Conservation (phyloP, 75 land plant species). For the Picea sitchensis region DNA sequence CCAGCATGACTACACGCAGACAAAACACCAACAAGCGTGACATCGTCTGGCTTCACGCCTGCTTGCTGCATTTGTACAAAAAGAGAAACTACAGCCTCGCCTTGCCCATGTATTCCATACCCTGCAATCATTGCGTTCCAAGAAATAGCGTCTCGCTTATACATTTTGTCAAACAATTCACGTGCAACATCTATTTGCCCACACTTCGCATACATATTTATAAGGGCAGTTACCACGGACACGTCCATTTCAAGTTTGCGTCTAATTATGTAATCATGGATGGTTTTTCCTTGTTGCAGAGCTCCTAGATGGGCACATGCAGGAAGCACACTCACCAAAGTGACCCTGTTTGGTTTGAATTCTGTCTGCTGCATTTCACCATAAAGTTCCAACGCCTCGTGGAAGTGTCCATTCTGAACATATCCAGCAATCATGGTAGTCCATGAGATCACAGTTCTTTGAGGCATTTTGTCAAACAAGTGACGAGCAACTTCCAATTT, state of each 20-base stretch:
- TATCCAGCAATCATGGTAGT: slow-evolving; percentile 66
- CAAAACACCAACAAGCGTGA: slow-evolving; percentile 37
- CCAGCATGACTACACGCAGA: slow-evolving; percentile 70
- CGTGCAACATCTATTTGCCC: background rate
- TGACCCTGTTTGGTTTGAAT: background rate
- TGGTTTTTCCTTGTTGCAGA: background rate
- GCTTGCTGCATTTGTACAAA: slow-evolving; percentile 28
- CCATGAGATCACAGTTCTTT: slow-evolving; percentile 59
- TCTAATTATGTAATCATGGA: background rate
- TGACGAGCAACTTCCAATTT: slow-evolving; percentile 27
- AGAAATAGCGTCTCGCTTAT: slow-evolving; percentile 20
- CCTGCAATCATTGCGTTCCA: slow-evolving; percentile 33
- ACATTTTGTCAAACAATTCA: slow-evolving; percentile 12
- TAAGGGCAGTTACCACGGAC: slow-evolving; percentile 4
- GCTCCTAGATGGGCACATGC: slow-evolving; percentile 3
- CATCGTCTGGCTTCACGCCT: slow-evolving; percentile 30
- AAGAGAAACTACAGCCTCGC: slow-evolving; percentile 16
- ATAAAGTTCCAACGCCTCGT: slow-evolving; percentile 51
- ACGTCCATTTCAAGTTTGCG: background rate
- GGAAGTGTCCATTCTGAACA: slow-evolving; percentile 39
- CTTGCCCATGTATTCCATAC: slow-evolving; percentile 22
- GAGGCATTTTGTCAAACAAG: slow-evolving; percentile 42
- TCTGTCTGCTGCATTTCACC: slow-evolving; percentile 32
- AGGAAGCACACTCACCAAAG: background rate
- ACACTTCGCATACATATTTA: slow-evolving; percentile 13